A percentile compares a stretch with the other conserved stretches of the same genome.
These are phyloP conservation scores for Bretschneidera sinensis DNA, from an alignment of 345 rosid species.

Conservation along the genomic window DNA sequence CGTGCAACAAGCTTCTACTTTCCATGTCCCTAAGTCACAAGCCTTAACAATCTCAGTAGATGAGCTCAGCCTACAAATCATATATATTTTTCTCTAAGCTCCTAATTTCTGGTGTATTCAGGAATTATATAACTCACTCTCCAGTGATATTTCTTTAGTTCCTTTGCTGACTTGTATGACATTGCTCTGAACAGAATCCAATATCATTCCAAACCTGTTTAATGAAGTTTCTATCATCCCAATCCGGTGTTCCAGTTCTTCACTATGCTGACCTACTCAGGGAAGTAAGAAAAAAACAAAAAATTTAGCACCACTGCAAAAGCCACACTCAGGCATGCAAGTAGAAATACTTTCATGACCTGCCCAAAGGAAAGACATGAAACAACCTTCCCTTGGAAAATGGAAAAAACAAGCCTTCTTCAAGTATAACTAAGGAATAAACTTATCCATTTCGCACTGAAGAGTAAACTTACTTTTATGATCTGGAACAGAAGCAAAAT, in stretches of 20 bases:
- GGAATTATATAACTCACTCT: slow-evolving; percentile 46
- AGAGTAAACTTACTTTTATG: slow-evolving; percentile 42
- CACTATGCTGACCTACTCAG: slow-evolving; percentile 53
- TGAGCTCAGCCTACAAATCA: not conserved
- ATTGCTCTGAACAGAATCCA: slow-evolving; percentile 81
- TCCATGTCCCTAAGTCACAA: not conserved
- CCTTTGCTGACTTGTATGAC: slow-evolving; percentile 78
- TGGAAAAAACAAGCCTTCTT: not conserved
- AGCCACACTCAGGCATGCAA: not conserved
- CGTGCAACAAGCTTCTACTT: not conserved
- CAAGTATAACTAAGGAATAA: not conserved
- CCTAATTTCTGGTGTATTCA: slow-evolving; percentile 1
- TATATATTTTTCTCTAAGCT: slow-evolving; percentile 3
- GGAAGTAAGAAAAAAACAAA: slow-evolving; percentile 12
- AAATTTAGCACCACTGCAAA: slow-evolving; percentile 12
- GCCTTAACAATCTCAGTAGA: not conserved
- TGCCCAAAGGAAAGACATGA: not conserved
- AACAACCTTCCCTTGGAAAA: not conserved
- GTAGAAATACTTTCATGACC: not conserved
- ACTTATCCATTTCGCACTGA: not conserved
- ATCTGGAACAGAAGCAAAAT: slow-evolving; percentile 37
- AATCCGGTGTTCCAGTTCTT: slow-evolving; percentile 68
- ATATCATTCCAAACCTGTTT: slow-evolving; percentile 67
- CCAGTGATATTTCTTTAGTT: slow-evolving; percentile 64
- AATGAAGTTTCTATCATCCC: slow-evolving; percentile 73